Percentiles rank a stretch among this genome's conserved stretches.
Evolutionary conservation across 441 rosid species (phyloP).

Genomic region (Biscutella auriculata): DNA sequence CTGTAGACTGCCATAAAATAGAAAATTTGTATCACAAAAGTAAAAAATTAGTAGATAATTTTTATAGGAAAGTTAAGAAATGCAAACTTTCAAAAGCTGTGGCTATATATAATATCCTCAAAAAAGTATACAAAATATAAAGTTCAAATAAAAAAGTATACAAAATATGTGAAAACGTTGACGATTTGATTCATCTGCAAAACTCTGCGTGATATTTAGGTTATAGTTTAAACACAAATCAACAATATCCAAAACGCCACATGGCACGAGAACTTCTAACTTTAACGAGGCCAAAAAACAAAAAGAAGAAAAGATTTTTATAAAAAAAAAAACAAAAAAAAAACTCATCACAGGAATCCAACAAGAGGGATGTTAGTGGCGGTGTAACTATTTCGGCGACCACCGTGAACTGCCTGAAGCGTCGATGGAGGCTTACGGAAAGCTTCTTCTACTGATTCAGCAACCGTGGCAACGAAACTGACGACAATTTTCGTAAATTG

Average conservation of each 20-base stretch:
- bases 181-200: conserved; percentile 12
- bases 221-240: conserved; percentile 12
- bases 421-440: conserved; percentile 16
- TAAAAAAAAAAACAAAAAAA: background rate
- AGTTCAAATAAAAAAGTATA: too few species aligned
- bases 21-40: too few species aligned
- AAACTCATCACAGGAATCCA: conserved; percentile 31
- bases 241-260: conserved; percentile 15
- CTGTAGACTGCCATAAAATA: too few species aligned
- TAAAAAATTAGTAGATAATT: too few species aligned
- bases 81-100: background rate
- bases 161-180: background rate
- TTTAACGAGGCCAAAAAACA: conserved; percentile 11
- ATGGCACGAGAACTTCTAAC: conserved; percentile 11
- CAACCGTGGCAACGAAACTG: conserved; percentile 35
- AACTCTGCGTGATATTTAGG: conserved; percentile 15
- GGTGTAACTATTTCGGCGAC: conserved; percentile 7
- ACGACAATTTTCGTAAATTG: conserved; percentile 34
- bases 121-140: too few species aligned
- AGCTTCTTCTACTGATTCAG: conserved; percentile 35
- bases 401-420: conserved; percentile 1
- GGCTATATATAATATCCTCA: too few species aligned
- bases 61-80: too few species aligned
- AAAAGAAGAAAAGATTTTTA: background rate
- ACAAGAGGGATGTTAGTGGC: conserved; percentile 30